phyloP scores from a whole-genome alignment of 1,139 yeast species.

The Kurtzmaniella quercitrusa region DNA sequence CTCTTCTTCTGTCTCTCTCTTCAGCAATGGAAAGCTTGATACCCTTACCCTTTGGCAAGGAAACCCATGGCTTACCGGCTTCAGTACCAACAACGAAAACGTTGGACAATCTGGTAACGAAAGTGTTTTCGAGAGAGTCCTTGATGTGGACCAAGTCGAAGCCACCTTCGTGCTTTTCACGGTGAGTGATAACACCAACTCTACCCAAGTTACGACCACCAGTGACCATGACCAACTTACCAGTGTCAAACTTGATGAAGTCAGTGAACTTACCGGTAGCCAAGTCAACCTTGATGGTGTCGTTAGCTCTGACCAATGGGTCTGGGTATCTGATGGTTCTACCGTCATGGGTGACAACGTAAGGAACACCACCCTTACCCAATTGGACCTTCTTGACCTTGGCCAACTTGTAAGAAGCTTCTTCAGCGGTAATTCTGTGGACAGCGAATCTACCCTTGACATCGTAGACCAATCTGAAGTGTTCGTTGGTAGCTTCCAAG shows the following conservation, averaged over 20 bases:
- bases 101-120: conserved; percentile 92
- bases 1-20: conserved; percentile 94
- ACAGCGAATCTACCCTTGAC: conserved; percentile 96
- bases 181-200: conserved; percentile 93
- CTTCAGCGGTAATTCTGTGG: conserved; percentile 97
- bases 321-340: conserved; percentile 98
- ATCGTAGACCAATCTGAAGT: conserved; percentile 96
- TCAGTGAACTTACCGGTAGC: conserved; percentile 88
- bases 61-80: conserved; percentile 87
- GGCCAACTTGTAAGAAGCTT: conserved; percentile 92
- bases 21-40: conserved; percentile 89
- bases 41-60: conserved; percentile 98
- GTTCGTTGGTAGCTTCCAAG: conserved; percentile 93
- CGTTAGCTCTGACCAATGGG: conserved; percentile 89
- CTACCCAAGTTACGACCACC: conserved; percentile 99
- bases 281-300: conserved; percentile 90
- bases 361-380: conserved; percentile 95
- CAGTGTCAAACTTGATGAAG: conserved; percentile 86
- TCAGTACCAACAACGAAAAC: conserved; percentile 87
- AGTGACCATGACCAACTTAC: conserved; percentile 89
- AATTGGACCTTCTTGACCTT: conserved; percentile 93
- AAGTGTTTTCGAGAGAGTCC: conserved; percentile 91
- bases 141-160: conserved; percentile 96
- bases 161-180: conserved; percentile 98
- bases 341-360: conserved; percentile 96